Percentiles rank a stretch among this genome's conserved stretches.
Conservation (phyloP, 768 basidiomycete species). For the Mycena belliarum region DNA sequence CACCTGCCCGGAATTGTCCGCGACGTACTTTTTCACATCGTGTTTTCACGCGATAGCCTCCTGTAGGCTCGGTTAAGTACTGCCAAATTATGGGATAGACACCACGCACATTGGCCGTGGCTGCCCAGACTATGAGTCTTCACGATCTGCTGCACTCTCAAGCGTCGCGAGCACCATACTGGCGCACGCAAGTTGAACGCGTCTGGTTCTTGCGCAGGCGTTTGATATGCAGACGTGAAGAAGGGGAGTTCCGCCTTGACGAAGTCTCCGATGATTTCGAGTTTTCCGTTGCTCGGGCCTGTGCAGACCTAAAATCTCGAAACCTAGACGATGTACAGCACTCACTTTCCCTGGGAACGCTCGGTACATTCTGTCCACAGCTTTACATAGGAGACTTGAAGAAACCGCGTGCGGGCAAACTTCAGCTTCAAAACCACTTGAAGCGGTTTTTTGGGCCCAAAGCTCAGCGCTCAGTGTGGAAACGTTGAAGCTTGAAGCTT, state of each 20-base stretch:
- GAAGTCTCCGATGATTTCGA: conserved; percentile 94
- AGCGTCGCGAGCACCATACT: too few relatives aligned
- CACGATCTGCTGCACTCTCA: too few relatives aligned
- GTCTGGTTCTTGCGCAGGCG: too few relatives aligned
- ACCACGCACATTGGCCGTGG: too few relatives aligned
- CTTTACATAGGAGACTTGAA: conserved; percentile 36
- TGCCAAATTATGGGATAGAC: too few relatives aligned
- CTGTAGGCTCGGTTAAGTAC: conserved; percentile 32
- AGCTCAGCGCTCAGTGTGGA: too few relatives aligned
- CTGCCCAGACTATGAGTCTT: too few relatives aligned
- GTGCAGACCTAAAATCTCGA: background rate
- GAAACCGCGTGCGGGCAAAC: background rate
- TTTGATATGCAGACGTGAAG: conserved; percentile 99
- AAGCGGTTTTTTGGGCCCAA: conserved; percentile 93
- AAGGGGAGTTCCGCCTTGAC: conserved; percentile 98
- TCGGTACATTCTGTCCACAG: conserved; percentile 99
- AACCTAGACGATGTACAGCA: conserved; percentile 24
- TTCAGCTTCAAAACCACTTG: conserved; percentile 66
- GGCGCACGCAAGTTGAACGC: too few relatives aligned
- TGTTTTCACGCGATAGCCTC: conserved; percentile 64
- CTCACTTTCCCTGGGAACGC: conserved; percentile 96
- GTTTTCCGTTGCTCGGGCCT: conserved; percentile 96
- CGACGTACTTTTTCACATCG: conserved; percentile 54
- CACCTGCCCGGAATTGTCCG: conserved; percentile 44
- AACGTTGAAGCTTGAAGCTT: too few relatives aligned